Evolutionary conservation across 352 stramenopile species (phyloP), one percentile per base, ranked within the genome.

Genomic region (Phytophthora fragariaefolia): DNA sequence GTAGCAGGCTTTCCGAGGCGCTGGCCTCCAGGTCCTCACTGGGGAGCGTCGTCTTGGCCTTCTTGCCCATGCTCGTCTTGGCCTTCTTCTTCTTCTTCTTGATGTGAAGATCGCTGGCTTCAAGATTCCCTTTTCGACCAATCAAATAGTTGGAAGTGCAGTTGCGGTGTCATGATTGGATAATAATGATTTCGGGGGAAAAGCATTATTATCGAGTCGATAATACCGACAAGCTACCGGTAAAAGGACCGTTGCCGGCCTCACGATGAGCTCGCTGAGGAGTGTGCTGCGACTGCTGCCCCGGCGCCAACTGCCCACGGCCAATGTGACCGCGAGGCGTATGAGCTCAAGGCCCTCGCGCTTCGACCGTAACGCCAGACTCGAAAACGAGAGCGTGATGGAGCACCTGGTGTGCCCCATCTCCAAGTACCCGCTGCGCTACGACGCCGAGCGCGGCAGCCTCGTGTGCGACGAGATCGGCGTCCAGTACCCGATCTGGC

Each of bases 381-480:
- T 93, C 18, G 42, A 69, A 9, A 84, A 95, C 58, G 87, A 91
- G 73, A 80, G 69, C 65, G 66, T 96, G 30, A 66, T 96, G 71
- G 70, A 92, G 48, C 86, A 94, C 58, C 73, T 96, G 28, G 86
- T 95, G 52, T 94, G 86, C 59, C 88, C 88, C 6, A 90, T 96
- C 56, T 96, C 88, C 76, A 96, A 95, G 82, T 85, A 71, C 59
- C 80, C 88, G 27, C 71, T 96, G 51, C 84, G 83, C 51, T 93
- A 93, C 55, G 83, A 93, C 73, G 30, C 59, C 8, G 61, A 71
- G 50, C 77, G 71, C 15, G 83, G 85, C 24, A 76, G 82, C 22
- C 67, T 96, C 57, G 81, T 96, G 54, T 95, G 86, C 64, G 78
- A 89, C 48, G 82, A 96, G 66, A 93, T 96, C 59, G 76, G 79